Evolutionary conservation across 257 asterid genomes (phyloP).

Genomic region (Dorcoceras hygrometricum): DNA sequence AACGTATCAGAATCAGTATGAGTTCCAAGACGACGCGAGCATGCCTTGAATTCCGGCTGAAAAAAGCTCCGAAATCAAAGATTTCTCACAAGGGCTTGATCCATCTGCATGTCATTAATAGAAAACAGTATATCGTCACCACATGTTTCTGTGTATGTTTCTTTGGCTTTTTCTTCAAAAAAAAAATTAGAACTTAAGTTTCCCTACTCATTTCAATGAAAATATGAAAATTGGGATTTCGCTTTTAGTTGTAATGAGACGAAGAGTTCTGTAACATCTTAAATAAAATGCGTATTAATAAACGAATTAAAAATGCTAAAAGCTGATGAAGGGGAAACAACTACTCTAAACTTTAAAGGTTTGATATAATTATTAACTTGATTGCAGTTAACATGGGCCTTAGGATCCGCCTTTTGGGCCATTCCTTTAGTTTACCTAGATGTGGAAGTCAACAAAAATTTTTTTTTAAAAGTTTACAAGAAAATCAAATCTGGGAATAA

Average conservation of each 20-base stretch:
- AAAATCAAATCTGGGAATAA: too few species aligned
- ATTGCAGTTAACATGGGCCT: too few species aligned
- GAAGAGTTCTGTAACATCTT: not conserved
- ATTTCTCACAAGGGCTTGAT: not conserved
- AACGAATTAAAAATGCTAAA: too few species aligned
- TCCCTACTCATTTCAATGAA: not conserved
- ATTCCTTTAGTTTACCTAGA: too few species aligned
- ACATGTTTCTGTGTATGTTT: not conserved
- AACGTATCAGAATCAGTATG: constrained; percentile 32
- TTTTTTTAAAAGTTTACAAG: too few species aligned
- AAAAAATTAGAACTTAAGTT: too few species aligned
- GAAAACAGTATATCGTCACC: not conserved
- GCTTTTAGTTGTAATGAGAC: not conserved
- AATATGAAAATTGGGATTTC: not conserved
- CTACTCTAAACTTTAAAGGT: too few species aligned
- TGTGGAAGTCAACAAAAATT: too few species aligned
- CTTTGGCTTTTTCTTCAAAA: not conserved
- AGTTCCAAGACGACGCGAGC: constrained; percentile 42
- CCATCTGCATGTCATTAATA: not conserved
- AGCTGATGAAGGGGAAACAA: too few species aligned
- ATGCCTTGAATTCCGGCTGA: constrained; percentile 44
- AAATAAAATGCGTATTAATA: too few species aligned
- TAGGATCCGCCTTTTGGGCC: too few species aligned
- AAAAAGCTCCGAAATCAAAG: constrained; percentile 8
- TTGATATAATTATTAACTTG: too few species aligned